A percentile compares a stretch with the other conserved stretches of the same genome.
These are phyloP conservation scores for Fusarium succisae DNA, from an alignment of 2,329 filamentous ascomycete genomes.

Conservation along the genomic window DNA sequence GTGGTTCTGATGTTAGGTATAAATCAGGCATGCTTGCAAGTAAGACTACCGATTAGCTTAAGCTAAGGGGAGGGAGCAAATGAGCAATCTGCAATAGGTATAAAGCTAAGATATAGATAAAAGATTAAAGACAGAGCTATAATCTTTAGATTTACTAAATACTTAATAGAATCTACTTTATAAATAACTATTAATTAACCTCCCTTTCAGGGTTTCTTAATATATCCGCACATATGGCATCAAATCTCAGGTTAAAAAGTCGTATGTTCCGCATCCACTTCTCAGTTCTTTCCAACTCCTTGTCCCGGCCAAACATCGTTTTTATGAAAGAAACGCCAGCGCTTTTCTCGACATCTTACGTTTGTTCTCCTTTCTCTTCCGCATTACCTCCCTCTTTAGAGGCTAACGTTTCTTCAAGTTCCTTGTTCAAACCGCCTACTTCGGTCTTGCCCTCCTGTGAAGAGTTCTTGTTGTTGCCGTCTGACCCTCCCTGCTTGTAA, in stretches of 20 bases:
- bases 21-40: too few species aligned
- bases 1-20: too few species aligned
- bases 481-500: accelerated
- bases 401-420: accelerated
- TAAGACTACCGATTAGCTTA: too few species aligned
- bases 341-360: accelerated
- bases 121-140: too few species aligned
- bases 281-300: not conserved
- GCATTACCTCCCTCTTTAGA: accelerated
- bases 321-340: not conserved
- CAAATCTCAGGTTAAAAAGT: not conserved
- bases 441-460: not conserved
- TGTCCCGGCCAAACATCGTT: not conserved
- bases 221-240: not conserved
- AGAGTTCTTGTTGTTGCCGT: accelerated
- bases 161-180: too few species aligned
- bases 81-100: too few species aligned
- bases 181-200: too few species aligned
- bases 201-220: not conserved
- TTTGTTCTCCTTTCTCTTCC: accelerated
- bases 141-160: too few species aligned
- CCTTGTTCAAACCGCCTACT: accelerated
- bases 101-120: too few species aligned
- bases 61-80: too few species aligned
- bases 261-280: not conserved